Conservation (phyloP, 2,329 filamentous ascomycete genomes). For the Grosmannia huntii region DNA sequence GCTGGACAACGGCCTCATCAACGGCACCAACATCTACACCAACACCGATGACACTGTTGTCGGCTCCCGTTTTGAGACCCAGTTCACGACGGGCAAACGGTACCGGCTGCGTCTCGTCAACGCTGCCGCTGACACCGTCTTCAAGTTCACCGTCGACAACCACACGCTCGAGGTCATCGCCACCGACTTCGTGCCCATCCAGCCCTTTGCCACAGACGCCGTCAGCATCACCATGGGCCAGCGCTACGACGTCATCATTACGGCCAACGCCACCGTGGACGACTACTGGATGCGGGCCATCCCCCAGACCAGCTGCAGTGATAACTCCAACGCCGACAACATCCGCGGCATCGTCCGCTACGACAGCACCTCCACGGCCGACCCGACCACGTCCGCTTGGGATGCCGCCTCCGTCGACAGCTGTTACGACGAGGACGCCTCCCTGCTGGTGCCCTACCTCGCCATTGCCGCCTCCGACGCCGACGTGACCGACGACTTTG, state of each 20-base stretch:
- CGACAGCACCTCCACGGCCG: slow-evolving; percentile 3
- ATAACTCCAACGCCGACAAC: slow-evolving; percentile 6
- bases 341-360: slow-evolving; percentile 10
- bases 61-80: slow-evolving; percentile 35
- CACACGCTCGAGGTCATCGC: slow-evolving; percentile 40
- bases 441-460: slow-evolving; percentile 15
- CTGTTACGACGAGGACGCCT: slow-evolving; percentile 16
- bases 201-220: slow-evolving; percentile 33
- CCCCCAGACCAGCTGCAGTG: slow-evolving; percentile 5
- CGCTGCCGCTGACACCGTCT: slow-evolving; percentile 34
- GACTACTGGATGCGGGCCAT: slow-evolving; percentile 9
- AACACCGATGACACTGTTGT: slow-evolving; percentile 30
- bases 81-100: slow-evolving; percentile 29
- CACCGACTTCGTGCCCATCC: slow-evolving; percentile 39
- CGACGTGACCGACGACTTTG: slow-evolving; percentile 3
- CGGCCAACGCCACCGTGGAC: slow-evolving; percentile 9
- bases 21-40: slow-evolving; percentile 47
- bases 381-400: slow-evolving; percentile 7
- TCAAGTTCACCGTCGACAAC: slow-evolving; percentile 38
- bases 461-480: slow-evolving; percentile 9
- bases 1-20: slow-evolving; percentile 31
- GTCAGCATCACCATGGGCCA: slow-evolving; percentile 37
- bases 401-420: neutral
- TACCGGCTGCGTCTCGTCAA: slow-evolving; percentile 38
- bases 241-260: slow-evolving; percentile 16